A percentile compares a stretch with the other conserved stretches of the same genome.
These are phyloP conservation scores for Entophlyctis helioformis DNA, from an alignment of 192 early-diverging fungal species.

Conservation along the genomic window DNA sequence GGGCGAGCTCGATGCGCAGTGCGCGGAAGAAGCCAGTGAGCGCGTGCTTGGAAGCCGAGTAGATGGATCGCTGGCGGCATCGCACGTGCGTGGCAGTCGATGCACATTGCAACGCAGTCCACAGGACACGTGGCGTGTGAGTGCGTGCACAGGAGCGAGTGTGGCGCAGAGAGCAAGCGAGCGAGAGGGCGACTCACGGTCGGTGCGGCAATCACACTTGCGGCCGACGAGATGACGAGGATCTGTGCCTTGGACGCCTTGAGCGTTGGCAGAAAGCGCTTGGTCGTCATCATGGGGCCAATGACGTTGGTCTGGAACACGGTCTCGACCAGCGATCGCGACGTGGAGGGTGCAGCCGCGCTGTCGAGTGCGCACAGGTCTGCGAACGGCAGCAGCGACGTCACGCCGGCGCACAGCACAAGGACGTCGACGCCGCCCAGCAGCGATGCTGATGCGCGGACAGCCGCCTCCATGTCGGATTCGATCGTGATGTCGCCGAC, in stretches of 20 bases:
- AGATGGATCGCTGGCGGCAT: conserved; percentile 56
- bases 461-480: conserved; percentile 31
- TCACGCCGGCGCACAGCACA: conserved; percentile 64
- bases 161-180: too few relatives aligned
- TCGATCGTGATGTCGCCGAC: conserved; percentile 47
- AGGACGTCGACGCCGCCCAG: conserved; percentile 50
- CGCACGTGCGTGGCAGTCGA: too few relatives aligned
- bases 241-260: conserved; percentile 26
- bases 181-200: conserved; percentile 25
- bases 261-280: conserved; percentile 16
- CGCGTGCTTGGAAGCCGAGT: conserved; percentile 71
- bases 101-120: too few relatives aligned
- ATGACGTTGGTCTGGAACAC: conserved; percentile 14
- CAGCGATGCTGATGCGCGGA: conserved; percentile 7
- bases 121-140: conserved; percentile 44
- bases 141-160: too few relatives aligned
- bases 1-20: conserved; percentile 61
- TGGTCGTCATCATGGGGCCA: conserved; percentile 17
- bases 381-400: conserved; percentile 57
- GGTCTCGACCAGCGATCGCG: conserved; percentile 23
- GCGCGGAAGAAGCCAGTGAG: conserved; percentile 72
- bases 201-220: conserved; percentile 59
- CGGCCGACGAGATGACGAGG: conserved; percentile 64
- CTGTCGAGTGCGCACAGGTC: conserved; percentile 24
- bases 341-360: too few relatives aligned